phyloP scores from a whole-genome alignment of 2,329 filamentous ascomycete species.

The Apiospora kogelbergensis region DNA sequence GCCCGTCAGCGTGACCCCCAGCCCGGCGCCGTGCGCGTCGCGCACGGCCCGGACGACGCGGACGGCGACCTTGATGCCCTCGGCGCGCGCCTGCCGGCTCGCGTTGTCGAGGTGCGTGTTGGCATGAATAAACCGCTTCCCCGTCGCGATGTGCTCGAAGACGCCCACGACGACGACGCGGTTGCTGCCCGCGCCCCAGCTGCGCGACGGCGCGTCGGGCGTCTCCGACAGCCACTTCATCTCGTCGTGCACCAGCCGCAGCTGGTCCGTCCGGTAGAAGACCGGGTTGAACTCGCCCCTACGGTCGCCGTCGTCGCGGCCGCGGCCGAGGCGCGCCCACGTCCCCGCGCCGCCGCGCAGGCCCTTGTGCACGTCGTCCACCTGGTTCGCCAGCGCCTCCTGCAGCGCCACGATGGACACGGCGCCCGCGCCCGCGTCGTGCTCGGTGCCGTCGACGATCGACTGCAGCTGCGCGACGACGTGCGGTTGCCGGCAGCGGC shows the following conservation, averaged over 20 bases:
- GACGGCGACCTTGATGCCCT: conserved; percentile 55
- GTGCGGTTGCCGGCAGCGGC: conserved; percentile 46
- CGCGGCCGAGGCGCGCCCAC: conserved; percentile 66
- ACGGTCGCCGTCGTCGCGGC: conserved; percentile 62
- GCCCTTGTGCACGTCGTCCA: conserved; percentile 55
- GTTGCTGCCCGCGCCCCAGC: conserved; percentile 66
- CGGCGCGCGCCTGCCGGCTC: conserved; percentile 52
- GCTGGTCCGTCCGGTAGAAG: conserved; percentile 64
- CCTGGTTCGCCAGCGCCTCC: conserved; percentile 63
- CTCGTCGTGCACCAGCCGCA: conserved; percentile 57
- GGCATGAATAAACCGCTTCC: conserved; percentile 55
- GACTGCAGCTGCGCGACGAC: conserved; percentile 44
- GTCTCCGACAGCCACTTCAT: conserved; percentile 78
- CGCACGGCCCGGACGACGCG: conserved; percentile 50
- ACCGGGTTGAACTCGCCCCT: conserved; percentile 80
- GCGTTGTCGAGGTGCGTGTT: conserved; percentile 71
- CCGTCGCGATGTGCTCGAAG: conserved; percentile 53
- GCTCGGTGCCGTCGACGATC: conserved; percentile 56
- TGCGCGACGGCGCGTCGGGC: conserved; percentile 65
- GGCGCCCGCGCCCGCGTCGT: conserved; percentile 38
- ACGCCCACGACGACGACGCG: conserved; percentile 63
- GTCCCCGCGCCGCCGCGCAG: conserved; percentile 42
- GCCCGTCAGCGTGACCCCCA: conserved; percentile 60
- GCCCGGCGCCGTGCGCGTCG: conserved; percentile 34
- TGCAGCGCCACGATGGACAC: conserved; percentile 64